A percentile compares a stretch with the other conserved stretches of the same genome.
These are phyloP conservation scores for Ostreobium quekettii DNA, from an alignment of 139 green algal genomes.

Conservation along the genomic window DNA sequence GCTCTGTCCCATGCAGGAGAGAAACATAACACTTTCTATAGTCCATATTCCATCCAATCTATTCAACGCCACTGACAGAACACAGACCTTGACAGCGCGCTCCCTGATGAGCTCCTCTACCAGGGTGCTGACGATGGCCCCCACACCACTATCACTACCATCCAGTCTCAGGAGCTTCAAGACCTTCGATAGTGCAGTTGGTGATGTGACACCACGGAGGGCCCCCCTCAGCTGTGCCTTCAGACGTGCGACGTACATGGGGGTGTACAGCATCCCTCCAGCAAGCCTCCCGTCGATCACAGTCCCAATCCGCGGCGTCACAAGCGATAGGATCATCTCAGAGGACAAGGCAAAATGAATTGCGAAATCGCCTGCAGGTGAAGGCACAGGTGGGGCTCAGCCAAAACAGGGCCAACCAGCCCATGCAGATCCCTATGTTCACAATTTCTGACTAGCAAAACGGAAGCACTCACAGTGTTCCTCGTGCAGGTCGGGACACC, in stretches of 20 bases:
- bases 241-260: conserved; percentile 55
- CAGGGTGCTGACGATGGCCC: conserved; percentile 13
- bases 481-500: too few relatives aligned
- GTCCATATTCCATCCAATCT: too few relatives aligned
- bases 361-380: conserved; percentile 66
- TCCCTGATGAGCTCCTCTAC: conserved; percentile 36
- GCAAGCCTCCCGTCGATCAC: conserved; percentile 55
- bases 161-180: conserved; percentile 25
- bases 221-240: conserved; percentile 76
- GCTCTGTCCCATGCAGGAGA: too few relatives aligned
- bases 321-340: conserved; percentile 59
- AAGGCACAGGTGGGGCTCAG: background rate
- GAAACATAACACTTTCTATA: too few relatives aligned
- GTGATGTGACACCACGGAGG: conserved; percentile 47
- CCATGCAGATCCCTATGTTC: background rate
- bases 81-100: conserved; percentile 46
- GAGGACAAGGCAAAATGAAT: conserved; percentile 57
- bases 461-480: too few relatives aligned
- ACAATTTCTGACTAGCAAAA: too few relatives aligned
- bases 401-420: background rate
- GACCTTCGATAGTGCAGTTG: conserved; percentile 30
- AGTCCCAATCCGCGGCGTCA: conserved; percentile 41
- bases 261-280: conserved; percentile 73
- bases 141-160: background rate
- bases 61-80: too few relatives aligned